Evolutionary conservation across 768 basidiomycete genomes (phyloP).

Genomic region (Amanita subjunquillea): DNA sequence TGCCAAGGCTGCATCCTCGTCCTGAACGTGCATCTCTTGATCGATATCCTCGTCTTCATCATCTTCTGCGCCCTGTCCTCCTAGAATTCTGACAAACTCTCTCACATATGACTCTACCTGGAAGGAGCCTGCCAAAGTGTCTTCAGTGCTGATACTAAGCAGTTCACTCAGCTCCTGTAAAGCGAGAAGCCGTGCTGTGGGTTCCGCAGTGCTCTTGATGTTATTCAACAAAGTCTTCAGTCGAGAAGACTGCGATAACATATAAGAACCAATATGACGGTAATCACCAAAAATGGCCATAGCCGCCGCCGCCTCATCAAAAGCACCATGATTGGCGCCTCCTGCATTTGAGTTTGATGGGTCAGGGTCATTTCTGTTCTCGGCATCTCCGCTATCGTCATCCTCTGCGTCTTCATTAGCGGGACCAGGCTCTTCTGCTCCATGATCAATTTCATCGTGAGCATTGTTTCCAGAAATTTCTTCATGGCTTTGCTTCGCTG

Average conservation of each 20-base stretch:
- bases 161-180: conserved; percentile 93
- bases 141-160: conserved; percentile 93
- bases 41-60: conserved; percentile 69
- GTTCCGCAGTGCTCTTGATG: conserved; percentile 77
- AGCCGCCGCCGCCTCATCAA: conserved; percentile 61
- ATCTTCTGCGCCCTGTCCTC: conserved; percentile 60
- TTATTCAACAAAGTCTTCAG: conserved; percentile 87
- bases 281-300: conserved; percentile 83
- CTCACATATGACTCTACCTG: conserved; percentile 86
- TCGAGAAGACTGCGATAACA: conserved; percentile 79
- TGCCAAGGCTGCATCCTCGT: conserved; percentile 84
- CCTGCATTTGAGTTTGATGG: conserved; percentile 27
- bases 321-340: conserved; percentile 36
- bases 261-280: conserved; percentile 83
- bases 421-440: conserved; percentile 31
- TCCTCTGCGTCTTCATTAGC: conserved; percentile 27
- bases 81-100: conserved; percentile 86
- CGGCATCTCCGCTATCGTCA: conserved; percentile 39
- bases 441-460: conserved; percentile 26
- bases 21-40: conserved; percentile 54
- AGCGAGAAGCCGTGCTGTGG: conserved; percentile 78
- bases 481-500: conserved; percentile 3
- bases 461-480: conserved; percentile 24
- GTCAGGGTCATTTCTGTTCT: conserved; percentile 26
- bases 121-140: conserved; percentile 94